Conservation (phyloP, 2,329 filamentous ascomycete genomes). For the Lecanicillium sp. region DNA sequence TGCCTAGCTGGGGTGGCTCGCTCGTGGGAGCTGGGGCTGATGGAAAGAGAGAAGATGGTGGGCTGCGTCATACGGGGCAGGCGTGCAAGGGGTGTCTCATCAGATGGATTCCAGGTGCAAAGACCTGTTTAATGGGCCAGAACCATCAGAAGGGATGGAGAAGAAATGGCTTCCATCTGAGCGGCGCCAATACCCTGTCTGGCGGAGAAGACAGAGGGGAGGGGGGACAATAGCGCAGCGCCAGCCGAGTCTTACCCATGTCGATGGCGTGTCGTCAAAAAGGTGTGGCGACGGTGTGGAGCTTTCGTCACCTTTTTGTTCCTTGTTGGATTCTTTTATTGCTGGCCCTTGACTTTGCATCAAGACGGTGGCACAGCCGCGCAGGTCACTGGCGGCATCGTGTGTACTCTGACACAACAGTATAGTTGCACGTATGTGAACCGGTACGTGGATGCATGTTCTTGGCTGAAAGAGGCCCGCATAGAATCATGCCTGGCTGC, state of each 20-base stretch:
- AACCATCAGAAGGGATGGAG: conserved; percentile 13
- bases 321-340: background rate
- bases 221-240: conserved; percentile 11
- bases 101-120: conserved; percentile 25
- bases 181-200: conserved; percentile 8
- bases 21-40: conserved; percentile 25
- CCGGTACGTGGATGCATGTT: no score
- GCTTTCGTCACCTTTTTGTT: background rate
- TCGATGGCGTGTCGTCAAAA: conserved; percentile 9
- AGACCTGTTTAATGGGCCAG: conserved; percentile 10
- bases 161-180: conserved; percentile 12
- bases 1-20: conserved; percentile 14
- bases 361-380: conserved; percentile 4
- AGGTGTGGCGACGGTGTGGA: conserved; percentile 11
- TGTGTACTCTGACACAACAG: no score
- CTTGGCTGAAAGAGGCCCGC: conserved; percentile 2
- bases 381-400: conserved; percentile 1
- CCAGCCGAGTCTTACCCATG: conserved; percentile 8
- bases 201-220: background rate
- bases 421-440: no score
- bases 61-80: conserved; percentile 24
- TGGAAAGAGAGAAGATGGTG: conserved; percentile 13
- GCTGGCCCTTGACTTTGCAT: conserved; percentile 6
- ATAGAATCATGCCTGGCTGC: background rate
- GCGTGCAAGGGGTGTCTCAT: conserved; percentile 28